Evolutionary conservation across 495 filamentous ascomycete species (phyloP).

Genomic region (Podospora didyma): DNA sequence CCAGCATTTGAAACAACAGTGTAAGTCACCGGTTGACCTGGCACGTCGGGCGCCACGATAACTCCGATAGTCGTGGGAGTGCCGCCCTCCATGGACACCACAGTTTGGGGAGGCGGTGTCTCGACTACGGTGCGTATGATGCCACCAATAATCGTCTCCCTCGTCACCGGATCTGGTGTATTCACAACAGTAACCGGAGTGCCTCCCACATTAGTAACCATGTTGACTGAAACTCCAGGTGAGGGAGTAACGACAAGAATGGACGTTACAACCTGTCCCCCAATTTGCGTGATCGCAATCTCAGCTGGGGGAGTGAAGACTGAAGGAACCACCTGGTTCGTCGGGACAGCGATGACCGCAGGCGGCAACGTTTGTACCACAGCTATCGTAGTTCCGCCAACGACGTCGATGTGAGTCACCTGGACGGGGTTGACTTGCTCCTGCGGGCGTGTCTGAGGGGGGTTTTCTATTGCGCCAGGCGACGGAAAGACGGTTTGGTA

Average conservation of each 20-base stretch:
- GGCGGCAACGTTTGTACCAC: slow-evolving; percentile 18
- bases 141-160: slow-evolving; percentile 10
- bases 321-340: slow-evolving; percentile 12
- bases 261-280: slow-evolving; percentile 17
- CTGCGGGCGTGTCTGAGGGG: background rate
- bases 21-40: slow-evolving; percentile 15
- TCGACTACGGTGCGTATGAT: slow-evolving; percentile 14
- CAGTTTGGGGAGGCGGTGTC: slow-evolving; percentile 18
- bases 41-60: slow-evolving; percentile 2
- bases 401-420: slow-evolving; percentile 10
- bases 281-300: slow-evolving; percentile 15
- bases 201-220: slow-evolving; percentile 16
- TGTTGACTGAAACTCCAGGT: background rate
- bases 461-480: background rate
- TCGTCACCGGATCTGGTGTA: slow-evolving; percentile 12
- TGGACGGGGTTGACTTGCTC: background rate
- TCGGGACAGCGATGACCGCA: slow-evolving; percentile 12
- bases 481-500: slow-evolving; percentile 16
- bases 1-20: slow-evolving; percentile 14
- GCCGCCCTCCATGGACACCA: slow-evolving; percentile 12
- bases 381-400: slow-evolving; percentile 6
- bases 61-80: slow-evolving; percentile 10
- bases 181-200: slow-evolving; percentile 17
- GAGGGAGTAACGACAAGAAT: slow-evolving; percentile 22
- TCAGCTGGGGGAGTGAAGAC: slow-evolving; percentile 12